Conservation (phyloP, 2,329 filamentous ascomycete genomes). For the Colletotrichum orchidophilum region DNA sequence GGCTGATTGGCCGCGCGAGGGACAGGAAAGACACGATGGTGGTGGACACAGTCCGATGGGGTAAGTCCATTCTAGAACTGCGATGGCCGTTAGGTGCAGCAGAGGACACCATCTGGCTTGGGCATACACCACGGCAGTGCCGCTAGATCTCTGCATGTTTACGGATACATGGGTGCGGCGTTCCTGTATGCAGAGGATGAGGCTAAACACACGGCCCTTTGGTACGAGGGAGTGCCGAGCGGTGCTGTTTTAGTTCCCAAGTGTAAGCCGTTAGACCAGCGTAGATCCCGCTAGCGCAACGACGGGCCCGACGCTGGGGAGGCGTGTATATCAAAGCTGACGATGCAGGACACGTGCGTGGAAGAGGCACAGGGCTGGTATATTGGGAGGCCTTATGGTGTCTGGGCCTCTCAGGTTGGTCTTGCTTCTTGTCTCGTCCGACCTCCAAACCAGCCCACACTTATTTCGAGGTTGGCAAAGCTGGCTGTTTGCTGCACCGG, state of each 20-base stretch:
- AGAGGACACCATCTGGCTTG: conserved; percentile 13
- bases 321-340: conserved; percentile 20
- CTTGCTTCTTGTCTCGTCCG: not conserved
- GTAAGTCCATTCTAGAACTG: conserved; percentile 33
- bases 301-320: conserved; percentile 17
- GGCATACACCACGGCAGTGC: not conserved
- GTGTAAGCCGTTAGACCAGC: conserved; percentile 29
- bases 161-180: conserved; percentile 6
- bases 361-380: not conserved
- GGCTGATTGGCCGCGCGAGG: conserved; percentile 17
- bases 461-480: not conserved
- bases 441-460: not conserved
- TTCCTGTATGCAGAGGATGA: conserved; percentile 19
- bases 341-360: conserved; percentile 20
- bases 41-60: conserved; percentile 27
- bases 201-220: conserved; percentile 30
- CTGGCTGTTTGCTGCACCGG: not conserved
- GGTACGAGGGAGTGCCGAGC: conserved; percentile 27
- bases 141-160: not conserved
- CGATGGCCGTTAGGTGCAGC: conserved; percentile 24
- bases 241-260: conserved; percentile 26
- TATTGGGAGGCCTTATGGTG: not conserved
- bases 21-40: conserved; percentile 8
- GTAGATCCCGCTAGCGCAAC: conserved; percentile 25
- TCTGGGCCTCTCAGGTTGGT: not conserved